Percentiles rank a stretch among this genome's conserved stretches.
Conservation (phyloP, 441 rosid species). For the Capsella rubella region DNA sequence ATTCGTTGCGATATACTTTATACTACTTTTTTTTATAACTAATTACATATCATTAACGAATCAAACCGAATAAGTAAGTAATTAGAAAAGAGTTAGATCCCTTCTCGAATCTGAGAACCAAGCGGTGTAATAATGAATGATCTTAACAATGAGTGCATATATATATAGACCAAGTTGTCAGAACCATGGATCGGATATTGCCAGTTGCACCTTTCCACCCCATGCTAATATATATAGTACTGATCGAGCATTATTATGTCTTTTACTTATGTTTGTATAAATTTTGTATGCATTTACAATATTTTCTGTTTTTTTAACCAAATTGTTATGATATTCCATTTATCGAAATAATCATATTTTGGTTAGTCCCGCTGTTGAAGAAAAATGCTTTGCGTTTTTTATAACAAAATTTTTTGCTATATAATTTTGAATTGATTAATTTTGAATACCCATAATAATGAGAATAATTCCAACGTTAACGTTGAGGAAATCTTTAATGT, state of each 20-base stretch:
- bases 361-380: not conserved
- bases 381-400: not conserved
- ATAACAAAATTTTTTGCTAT: not conserved
- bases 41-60: too few species aligned
- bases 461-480: not conserved
- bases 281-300: not conserved
- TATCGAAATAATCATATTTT: not conserved
- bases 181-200: slow-evolving; percentile 3
- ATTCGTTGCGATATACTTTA: too few species aligned
- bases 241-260: not conserved
- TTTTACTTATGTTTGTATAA: not conserved
- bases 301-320: not conserved
- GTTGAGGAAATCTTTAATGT: not conserved
- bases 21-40: too few species aligned
- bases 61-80: too few species aligned
- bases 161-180: not conserved
- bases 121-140: not conserved
- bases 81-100: not conserved
- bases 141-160: not conserved
- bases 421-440: not conserved
- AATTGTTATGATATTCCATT: not conserved
- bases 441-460: not conserved
- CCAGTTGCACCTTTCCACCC: not conserved
- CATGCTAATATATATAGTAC: not conserved
- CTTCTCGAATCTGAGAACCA: not conserved